These are phyloP conservation scores for Colletotrichum lupini DNA, from an alignment of 2,329 filamentous ascomycete species.

Conservation along the genomic window DNA sequence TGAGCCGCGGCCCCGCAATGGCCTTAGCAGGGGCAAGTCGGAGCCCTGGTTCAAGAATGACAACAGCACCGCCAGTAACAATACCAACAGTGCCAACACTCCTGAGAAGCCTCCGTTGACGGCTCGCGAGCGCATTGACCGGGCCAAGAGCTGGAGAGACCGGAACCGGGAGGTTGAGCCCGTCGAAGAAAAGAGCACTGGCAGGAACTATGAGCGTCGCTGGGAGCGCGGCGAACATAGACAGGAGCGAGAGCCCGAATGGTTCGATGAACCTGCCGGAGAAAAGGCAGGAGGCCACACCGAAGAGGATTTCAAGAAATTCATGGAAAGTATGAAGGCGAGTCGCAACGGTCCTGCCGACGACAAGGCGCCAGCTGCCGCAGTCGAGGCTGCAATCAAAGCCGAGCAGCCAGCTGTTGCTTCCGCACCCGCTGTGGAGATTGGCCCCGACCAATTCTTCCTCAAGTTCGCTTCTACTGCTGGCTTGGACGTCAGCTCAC, in stretches of 20 bases:
- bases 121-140: slow-evolving; percentile 66
- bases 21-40: slow-evolving; percentile 71
- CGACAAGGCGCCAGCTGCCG: slow-evolving; percentile 46
- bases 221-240: slow-evolving; percentile 70
- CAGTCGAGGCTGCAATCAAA: slow-evolving; percentile 52
- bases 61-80: slow-evolving; percentile 48
- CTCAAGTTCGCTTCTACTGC: slow-evolving; percentile 59
- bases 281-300: slow-evolving; percentile 80
- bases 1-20: slow-evolving; percentile 71
- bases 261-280: slow-evolving; percentile 81
- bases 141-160: slow-evolving; percentile 71
- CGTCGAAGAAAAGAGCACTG: slow-evolving; percentile 66
- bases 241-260: slow-evolving; percentile 86
- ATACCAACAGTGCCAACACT: slow-evolving; percentile 33
- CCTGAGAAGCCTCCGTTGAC: slow-evolving; percentile 46
- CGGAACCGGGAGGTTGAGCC: slow-evolving; percentile 55
- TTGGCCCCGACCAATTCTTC: slow-evolving; percentile 83
- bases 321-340: slow-evolving; percentile 91
- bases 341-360: slow-evolving; percentile 58
- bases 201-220: slow-evolving; percentile 57
- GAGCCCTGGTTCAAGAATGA: slow-evolving; percentile 82
- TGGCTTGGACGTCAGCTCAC: slow-evolving; percentile 60
- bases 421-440: slow-evolving; percentile 72
- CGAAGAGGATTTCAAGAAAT: slow-evolving; percentile 91
- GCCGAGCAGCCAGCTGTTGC: slow-evolving; percentile 65